These are phyloP conservation scores for Vaccinium vitisidaea DNA, from an alignment of 148 eudicot genomes.

Conservation along the genomic window DNA sequence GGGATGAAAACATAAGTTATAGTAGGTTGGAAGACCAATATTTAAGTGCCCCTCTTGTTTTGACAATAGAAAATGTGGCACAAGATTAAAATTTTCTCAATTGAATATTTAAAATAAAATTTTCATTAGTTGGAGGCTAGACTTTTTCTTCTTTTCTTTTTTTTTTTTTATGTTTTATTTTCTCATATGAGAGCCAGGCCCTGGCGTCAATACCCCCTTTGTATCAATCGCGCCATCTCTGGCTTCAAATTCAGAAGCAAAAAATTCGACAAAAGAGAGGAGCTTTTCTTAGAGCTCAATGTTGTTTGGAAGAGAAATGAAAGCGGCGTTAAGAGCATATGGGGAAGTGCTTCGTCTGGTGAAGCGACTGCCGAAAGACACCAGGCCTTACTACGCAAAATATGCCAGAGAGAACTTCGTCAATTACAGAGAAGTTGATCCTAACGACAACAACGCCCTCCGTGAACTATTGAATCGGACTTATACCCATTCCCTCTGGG, in stretches of 20 bases:
- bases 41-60: too few species aligned
- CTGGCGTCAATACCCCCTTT: background rate
- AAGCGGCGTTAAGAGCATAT: conserved; percentile 61
- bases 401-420: conserved; percentile 94
- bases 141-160: too few species aligned
- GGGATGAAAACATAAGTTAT: too few species aligned
- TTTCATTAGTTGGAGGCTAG: too few species aligned
- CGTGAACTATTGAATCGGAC: conserved; percentile 70
- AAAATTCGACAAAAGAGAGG: background rate
- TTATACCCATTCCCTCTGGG: conserved; percentile 74
- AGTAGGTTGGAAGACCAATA: too few species aligned
- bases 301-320: conserved; percentile 42
- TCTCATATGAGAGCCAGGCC: background rate
- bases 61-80: too few species aligned
- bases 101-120: too few species aligned
- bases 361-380: conserved; percentile 67
- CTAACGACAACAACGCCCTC: conserved; percentile 46
- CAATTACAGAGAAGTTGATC: conserved; percentile 67
- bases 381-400: conserved; percentile 73
- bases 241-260: background rate
- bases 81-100: too few species aligned
- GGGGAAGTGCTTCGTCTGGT: conserved; percentile 77
- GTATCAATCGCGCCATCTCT: background rate
- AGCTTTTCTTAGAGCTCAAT: background rate
- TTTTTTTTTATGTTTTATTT: too few species aligned